phyloP scores from a whole-genome alignment of 106 monocot genomes.

The Xerophyta viscosa region DNA sequence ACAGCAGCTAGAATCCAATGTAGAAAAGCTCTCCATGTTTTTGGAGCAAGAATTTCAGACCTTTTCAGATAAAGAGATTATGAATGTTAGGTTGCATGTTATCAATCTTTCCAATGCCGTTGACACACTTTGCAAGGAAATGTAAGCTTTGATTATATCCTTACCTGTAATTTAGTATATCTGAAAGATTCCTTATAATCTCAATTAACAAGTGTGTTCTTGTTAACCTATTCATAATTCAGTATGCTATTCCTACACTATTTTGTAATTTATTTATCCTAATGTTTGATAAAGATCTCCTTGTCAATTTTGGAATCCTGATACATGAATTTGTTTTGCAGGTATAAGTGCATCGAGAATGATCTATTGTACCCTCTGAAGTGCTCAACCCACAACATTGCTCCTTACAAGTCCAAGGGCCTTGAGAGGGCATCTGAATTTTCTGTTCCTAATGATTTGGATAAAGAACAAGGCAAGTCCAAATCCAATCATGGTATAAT shows the following conservation, averaged over 20 bases:
- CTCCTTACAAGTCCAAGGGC: constrained; percentile 41
- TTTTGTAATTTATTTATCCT: not conserved
- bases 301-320: not conserved
- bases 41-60: constrained; percentile 20
- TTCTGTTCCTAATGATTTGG: constrained; percentile 11
- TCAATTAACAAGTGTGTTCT: no score
- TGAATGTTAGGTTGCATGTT: constrained; percentile 11
- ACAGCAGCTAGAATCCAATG: constrained; percentile 32
- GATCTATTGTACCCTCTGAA: constrained; percentile 29
- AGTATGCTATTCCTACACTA: not conserved
- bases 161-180: no score
- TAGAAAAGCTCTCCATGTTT: constrained; percentile 30
- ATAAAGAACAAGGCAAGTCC: not conserved
- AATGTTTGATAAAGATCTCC: not conserved
- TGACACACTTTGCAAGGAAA: constrained; percentile 28
- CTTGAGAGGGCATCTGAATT: constrained; percentile 30
- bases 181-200: no score
- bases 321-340: not conserved
- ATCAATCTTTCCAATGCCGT: constrained; percentile 27
- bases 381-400: constrained; percentile 22
- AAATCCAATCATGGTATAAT: not conserved
- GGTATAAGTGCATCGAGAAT: constrained; percentile 44
- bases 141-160: constrained; percentile 12
- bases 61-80: constrained; percentile 9
- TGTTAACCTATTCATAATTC: not conserved